phyloP scores from a whole-genome alignment of 2,329 filamentous ascomycete genomes.

The Fonsecaea monophora region DNA sequence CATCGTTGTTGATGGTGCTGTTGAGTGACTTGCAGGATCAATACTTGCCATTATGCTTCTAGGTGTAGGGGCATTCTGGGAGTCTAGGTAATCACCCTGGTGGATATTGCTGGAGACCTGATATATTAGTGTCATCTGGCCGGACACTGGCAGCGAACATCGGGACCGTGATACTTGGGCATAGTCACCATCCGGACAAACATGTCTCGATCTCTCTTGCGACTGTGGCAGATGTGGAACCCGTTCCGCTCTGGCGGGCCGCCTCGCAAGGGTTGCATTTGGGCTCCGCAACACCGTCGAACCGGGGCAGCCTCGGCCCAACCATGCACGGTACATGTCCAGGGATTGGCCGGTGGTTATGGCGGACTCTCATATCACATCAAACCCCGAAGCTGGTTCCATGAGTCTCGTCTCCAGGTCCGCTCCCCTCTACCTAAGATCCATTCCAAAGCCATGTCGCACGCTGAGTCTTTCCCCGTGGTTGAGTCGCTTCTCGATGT shows the following conservation, averaged over 20 bases:
- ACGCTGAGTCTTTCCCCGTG: constrained; percentile 15
- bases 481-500: constrained; percentile 36
- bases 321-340: neutral
- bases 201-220: neutral
- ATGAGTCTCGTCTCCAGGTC: neutral
- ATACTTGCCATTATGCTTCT: constrained; percentile 1
- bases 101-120: neutral
- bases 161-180: neutral
- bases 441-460: constrained; percentile 10
- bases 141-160: neutral
- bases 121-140: neutral
- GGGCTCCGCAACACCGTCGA: neutral
- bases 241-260: constrained; percentile 5
- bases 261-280: neutral
- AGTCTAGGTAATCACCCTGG: neutral
- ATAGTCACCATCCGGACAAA: neutral
- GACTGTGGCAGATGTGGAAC: neutral
- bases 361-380: constrained; percentile 1
- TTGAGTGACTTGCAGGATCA: neutral
- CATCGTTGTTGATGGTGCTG: neutral
- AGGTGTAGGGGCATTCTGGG: neutral
- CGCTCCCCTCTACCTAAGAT: neutral
- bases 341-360: neutral
- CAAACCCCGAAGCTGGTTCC: neutral
- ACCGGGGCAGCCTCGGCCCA: constrained; percentile 17